Evolutionary conservation across 1,139 yeast species (phyloP).

Genomic region (Suhomyces chickasaworum): DNA sequence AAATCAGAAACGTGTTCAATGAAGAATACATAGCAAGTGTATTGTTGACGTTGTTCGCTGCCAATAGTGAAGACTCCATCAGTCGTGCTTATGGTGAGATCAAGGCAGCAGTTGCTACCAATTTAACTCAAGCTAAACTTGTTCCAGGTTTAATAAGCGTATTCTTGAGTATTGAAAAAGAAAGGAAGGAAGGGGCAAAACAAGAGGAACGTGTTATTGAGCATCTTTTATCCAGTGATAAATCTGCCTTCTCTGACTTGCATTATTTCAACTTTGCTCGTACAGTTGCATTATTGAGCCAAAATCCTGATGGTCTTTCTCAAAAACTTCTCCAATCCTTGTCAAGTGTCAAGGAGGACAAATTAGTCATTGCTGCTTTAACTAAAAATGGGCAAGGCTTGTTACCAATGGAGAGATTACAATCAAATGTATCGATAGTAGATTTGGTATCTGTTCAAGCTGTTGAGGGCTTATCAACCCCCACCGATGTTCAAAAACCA

Average conservation of each 20-base stretch:
- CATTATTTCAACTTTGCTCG: conserved; percentile 43
- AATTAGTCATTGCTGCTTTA: conserved; percentile 36
- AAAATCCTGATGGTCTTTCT: conserved; percentile 29
- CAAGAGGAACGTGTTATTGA: conserved; percentile 1
- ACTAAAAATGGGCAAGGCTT: conserved; percentile 27
- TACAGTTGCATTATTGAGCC: conserved; percentile 48
- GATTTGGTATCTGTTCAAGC: conserved; percentile 25
- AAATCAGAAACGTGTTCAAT: conserved; percentile 7
- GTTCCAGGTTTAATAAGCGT: conserved; percentile 49
- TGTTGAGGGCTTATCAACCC: background rate
- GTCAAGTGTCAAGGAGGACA: conserved; percentile 31
- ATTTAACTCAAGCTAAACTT: conserved; percentile 22
- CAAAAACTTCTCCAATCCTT: conserved; percentile 34
- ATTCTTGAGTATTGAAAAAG: conserved; percentile 21
- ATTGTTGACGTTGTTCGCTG: conserved; percentile 45
- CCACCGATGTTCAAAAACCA: background rate
- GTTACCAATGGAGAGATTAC: conserved; percentile 40
- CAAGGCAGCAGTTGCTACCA: conserved; percentile 14
- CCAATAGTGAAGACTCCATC: conserved; percentile 3
- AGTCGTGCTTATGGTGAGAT: conserved; percentile 6
- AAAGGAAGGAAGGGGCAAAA: background rate
- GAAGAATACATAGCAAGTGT: conserved; percentile 34
- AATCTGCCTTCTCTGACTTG: conserved; percentile 23
- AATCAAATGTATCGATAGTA: conserved; percentile 25
- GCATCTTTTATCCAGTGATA: conserved; percentile 14